Evolutionary conservation across 2,329 filamentous ascomycete species (phyloP), one percentile per base, ranked within the genome.

Genomic region (Bertia moriformis): DNA sequence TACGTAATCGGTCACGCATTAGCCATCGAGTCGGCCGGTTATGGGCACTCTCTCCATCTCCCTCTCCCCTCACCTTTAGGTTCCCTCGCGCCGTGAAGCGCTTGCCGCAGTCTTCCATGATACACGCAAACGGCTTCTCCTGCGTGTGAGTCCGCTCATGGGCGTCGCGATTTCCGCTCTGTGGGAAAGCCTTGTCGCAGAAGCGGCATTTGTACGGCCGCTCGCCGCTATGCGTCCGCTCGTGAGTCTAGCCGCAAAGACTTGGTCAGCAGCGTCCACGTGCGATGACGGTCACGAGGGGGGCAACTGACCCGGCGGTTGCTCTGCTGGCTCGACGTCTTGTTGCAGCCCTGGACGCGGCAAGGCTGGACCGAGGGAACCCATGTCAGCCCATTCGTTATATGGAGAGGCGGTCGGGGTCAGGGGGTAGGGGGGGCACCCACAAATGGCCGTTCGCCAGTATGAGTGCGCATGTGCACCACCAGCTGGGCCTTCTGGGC

Each of bases 401-500:
- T n/a, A n/a, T n/a, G n/a, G n/a, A n/a, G n/a, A n/a, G n/a, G n/a
- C n/a, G n/a, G n/a, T n/a, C n/a, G n/a, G n/a, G n/a, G n/a, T n/a
- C n/a, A n/a, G n/a, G n/a, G n/a, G n/a, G n/a, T n/a, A n/a, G n/a
- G n/a, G n/a, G n/a, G n/a, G n/a, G n/a, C n/a, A n/a, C n/a, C n/a
- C n/a, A n/a, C n/a, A n/a, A n/a, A n/a, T n/a, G 89, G 89, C 55
- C 87, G 91, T 40, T 83, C 77, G 13, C 91, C 91, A 2, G 85
- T 94, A 58, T 98, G 91, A 4, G 83, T 79, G 46, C 88, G 73
- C 35, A 74, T 77, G 56, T 98, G 91, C 37, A 93, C 94, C 44
- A 91, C 83, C 10, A 95, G 69, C 50, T 96, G 89, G 1, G 88
- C 93, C 61, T 89, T 93, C 54, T 96, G 89, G 43, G 75, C 76